Evolutionary conservation across 345 rosid genomes (phyloP), one percentile per base, ranked within the genome.

Genomic region (Ailanthus altissimus): DNA sequence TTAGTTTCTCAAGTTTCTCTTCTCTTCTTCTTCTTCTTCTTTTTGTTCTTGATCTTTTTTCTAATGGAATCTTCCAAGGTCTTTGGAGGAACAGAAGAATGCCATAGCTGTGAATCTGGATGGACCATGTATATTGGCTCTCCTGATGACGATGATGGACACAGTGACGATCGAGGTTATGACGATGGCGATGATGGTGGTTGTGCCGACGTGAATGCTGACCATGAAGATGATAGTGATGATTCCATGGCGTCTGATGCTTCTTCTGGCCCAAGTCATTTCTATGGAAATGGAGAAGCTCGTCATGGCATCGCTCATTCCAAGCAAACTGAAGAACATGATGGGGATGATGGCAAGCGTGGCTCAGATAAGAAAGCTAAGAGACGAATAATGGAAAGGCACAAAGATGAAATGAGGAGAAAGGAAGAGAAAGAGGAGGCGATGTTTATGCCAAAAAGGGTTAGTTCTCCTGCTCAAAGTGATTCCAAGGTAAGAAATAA

Each of bases 161-260:
- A 62, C 8, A 43, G 36, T 20, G 77, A 58, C 5, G 68, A 54
- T 54, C 68, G 42, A 28, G 78, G 36, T 28, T 70, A 76, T 42
- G 38, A 6, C 12, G 72, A 36, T 16, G 66, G 8, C 23, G 67
- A 21, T 5, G 32, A n/a, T 18, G 62, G 9, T 26, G 61, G 68
- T 8, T 26, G 18, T 15, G 63, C 68, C 18, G 64, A 54, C 45
- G 71, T 28, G 49, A 75, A 43, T 20, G 70, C n/a, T 45, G 45
- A 63, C 21, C 72, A 56, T 11, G 75, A 64, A 23, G 78, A 61
- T 47, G 74, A 80, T 11, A 65, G 72, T 42, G 84, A 77, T 75
- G 91, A 90, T 79, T 90, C 94, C 5, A 85, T 90, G 94, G 91
- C 88, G 43, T 90, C 94, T 58, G 94, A 90, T 74, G 94, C 94